Base-by-base conservation (phyloP, 768 basidiomycete genomes). In the Russula earlei region DNA sequence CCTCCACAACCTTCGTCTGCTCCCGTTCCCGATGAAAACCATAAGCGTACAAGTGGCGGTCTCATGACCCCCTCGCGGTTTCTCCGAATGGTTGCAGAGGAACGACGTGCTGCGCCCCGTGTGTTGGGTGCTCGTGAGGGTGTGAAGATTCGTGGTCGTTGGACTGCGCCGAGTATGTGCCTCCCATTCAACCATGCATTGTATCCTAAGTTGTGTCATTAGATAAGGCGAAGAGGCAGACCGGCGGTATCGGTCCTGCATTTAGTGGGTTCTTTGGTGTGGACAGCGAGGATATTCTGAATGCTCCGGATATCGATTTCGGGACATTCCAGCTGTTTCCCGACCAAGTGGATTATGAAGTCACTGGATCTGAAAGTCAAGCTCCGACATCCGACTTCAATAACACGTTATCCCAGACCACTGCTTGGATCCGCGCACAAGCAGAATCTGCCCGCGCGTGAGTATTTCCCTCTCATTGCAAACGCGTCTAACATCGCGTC, bases 271-370 rank as follows among this genome's bases (percentile, higher is more conserved):
- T 64, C 1, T 65, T 62, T 33, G 70, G 70, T 20, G 70, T 74
- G 11, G 73, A 74, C 58, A 67, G 67, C 1, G 66, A 72, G 59
- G 73, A 74, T 46, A 69, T 74, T 56, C 22, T 67, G 11, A 66
- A 62, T 54, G 62, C 61, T 45, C 69, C 69, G n/a, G 49, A 51
- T 29, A 70, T 74, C 49, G 70, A 67, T 53, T 70, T 71, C 40
- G 66, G 64, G 37, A 66, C 70, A 38, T 72, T 73, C 67, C 72
- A 72, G 63, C 47, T 71, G 43, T 70, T 71, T 63, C 72, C 72
- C 11, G 72, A 73, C 52, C 70, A 72, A 63, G 62, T 64, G 43
- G 56, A 56, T 43, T 73, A 73, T 62, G 54, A 25, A 20, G 14
- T 58, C 20, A n/a, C 46, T 17, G 51, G 55, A 36, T 44, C 54